These are phyloP conservation scores for Schizochytrium sp. DNA, from an alignment of 108 stramenopile genomes.

Conservation along the genomic window DNA sequence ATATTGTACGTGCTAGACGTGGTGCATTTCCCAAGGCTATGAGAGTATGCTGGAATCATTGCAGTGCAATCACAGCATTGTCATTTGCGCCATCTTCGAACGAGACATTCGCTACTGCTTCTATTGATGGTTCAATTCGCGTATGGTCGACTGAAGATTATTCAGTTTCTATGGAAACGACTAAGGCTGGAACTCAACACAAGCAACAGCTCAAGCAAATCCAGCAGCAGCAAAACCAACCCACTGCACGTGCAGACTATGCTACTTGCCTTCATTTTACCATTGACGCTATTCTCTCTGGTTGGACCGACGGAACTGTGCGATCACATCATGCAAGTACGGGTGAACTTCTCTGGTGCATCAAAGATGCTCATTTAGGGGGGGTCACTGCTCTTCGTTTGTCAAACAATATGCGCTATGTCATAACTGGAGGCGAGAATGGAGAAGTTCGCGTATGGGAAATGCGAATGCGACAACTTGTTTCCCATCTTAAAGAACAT, in stretches of 20 bases:
- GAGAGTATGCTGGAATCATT: neutral
- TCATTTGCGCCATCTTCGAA: slow-evolving; percentile 66
- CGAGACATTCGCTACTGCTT: slow-evolving; percentile 76
- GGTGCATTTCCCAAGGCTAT: neutral
- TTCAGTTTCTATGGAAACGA: slow-evolving; percentile 63
- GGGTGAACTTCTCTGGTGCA: slow-evolving; percentile 72
- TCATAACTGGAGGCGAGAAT: slow-evolving; percentile 73
- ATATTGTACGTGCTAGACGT: slow-evolving; percentile 67
- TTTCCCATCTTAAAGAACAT: slow-evolving; percentile 79
- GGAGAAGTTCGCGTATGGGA: slow-evolving; percentile 82
- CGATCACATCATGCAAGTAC: slow-evolving; percentile 74
- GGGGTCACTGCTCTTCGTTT: slow-evolving; percentile 75
- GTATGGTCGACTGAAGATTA: slow-evolving; percentile 75
- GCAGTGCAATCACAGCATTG: slow-evolving; percentile 21
- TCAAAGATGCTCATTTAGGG: slow-evolving; percentile 75
- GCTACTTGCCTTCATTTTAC: neutral
- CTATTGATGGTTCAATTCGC: slow-evolving; percentile 72
- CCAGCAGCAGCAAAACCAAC: slow-evolving; percentile 16
- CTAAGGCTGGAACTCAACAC: slow-evolving; percentile 62
- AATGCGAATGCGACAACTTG: slow-evolving; percentile 75
- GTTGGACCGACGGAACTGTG: slow-evolving; percentile 78
- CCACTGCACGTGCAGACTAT: neutral
- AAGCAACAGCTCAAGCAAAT: slow-evolving; percentile 36
- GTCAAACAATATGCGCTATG: slow-evolving; percentile 74
- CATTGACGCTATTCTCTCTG: slow-evolving; percentile 70